Evolutionary conservation across 495 filamentous ascomycete genomes (phyloP).

Genomic region (Aspergillus homomorphus): DNA sequence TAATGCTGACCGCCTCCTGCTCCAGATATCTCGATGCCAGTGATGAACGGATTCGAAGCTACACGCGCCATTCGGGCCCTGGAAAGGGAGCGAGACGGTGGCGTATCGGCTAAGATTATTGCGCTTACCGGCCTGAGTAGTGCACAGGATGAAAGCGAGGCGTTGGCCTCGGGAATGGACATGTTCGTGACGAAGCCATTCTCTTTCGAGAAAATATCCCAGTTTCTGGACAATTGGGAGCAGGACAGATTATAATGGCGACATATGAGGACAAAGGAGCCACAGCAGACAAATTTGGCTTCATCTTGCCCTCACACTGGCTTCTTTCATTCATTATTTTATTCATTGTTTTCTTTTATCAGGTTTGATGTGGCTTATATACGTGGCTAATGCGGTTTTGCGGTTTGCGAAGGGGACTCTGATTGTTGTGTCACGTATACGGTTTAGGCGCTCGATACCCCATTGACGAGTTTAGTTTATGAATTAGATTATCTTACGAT

Average conservation of each 20-base stretch:
- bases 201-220: slow-evolving; percentile 46
- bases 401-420: not conserved
- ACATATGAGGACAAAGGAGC: too few relatives aligned
- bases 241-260: slow-evolving; percentile 16
- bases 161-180: slow-evolving; percentile 64
- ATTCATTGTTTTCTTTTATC: too few relatives aligned
- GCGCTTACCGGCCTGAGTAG: slow-evolving; percentile 68
- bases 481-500: too few relatives aligned
- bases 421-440: not conserved
- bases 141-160: slow-evolving; percentile 60
- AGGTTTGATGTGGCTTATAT: not conserved
- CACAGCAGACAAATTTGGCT: too few relatives aligned
- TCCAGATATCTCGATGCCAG: slow-evolving; percentile 72
- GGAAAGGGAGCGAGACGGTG: slow-evolving; percentile 46
- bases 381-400: not conserved
- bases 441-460: not conserved
- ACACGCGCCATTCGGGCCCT: slow-evolving; percentile 63
- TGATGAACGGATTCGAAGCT: slow-evolving; percentile 72
- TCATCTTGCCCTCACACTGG: too few relatives aligned
- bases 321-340: too few relatives aligned
- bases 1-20: not conserved
- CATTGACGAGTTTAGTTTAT: not conserved
- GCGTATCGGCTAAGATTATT: slow-evolving; percentile 55
- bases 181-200: slow-evolving; percentile 74
- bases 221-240: slow-evolving; percentile 48